Base-by-base conservation (phyloP, 2,329 filamentous ascomycete species). In the Exophiala oligosperma region DNA sequence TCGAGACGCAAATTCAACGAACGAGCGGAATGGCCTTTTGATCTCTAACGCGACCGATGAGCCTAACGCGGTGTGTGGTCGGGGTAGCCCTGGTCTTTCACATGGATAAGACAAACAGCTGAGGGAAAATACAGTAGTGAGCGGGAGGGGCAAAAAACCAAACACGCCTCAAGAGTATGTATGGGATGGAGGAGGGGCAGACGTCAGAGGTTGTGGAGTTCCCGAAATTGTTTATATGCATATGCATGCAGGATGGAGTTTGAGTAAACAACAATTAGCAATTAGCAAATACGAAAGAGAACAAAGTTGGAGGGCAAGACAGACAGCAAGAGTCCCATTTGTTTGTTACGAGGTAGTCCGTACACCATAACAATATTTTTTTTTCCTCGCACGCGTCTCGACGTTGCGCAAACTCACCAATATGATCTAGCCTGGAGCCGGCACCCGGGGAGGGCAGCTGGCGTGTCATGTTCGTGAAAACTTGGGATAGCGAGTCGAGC, bases 171-270 rank as follows among this genome's bases (percentile, higher is more conserved):
- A 54, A 17, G 11, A 35, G 47, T 38, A 50, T 24, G 47, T 38
- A 50, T 24, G 32, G 44, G 60, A 60, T 57, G 37, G 60, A 53
- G 55, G 52, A 38, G 60, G 58, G 54, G 52, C 40, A 52, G 40
- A 48, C 56, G 54, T 50, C 53, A 61, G 49, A 59, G 49, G 46
- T 55, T 57, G 61, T 63, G 61, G 57, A 58, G 54, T 49, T 51
- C 26, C 61, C 58, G 61, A 63, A 56, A 63, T 63, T 63, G 52
- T 59, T 49, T 43, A 59, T 58, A 54, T 61, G 57, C 52, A 54
- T 50, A 49, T 26, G 28, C 44, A 59, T 59, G 58, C 55, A 57
- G 41, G 28, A 52, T 59, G 43, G 50, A 50, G 57, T 54, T 38
- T 56, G 17, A 41, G 26, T 8, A 56, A 24, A 52, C 55, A 57